A percentile compares a stretch with the other conserved stretches of the same genome.
These are phyloP conservation scores for Phlebiopsis flavidoalba DNA, from an alignment of 768 basidiomycete species.

Conservation along the genomic window DNA sequence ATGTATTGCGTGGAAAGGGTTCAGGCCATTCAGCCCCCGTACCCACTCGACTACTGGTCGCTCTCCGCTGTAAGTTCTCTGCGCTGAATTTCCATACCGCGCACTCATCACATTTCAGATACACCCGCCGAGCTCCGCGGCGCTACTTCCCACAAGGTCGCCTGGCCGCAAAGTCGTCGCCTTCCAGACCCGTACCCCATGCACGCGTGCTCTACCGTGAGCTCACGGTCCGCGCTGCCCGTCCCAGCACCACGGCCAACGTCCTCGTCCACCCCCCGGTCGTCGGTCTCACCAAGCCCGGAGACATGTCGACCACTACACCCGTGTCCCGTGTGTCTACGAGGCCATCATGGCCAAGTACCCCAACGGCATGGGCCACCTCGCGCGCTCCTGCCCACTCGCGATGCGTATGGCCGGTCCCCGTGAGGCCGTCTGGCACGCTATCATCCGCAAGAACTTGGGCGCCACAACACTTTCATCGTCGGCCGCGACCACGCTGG, in stretches of 20 bases:
- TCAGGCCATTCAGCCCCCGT: slow-evolving; percentile 84
- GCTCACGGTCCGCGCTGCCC: slow-evolving; percentile 89
- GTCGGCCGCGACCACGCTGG: slow-evolving; percentile 94
- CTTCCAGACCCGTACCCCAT: slow-evolving; percentile 98
- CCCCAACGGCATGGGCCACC: slow-evolving; percentile 97
- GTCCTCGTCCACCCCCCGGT: slow-evolving; percentile 98
- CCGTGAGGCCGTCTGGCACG: slow-evolving; percentile 97
- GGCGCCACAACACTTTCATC: slow-evolving; percentile 97
- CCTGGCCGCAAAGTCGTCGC: slow-evolving; percentile 96
- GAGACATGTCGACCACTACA: slow-evolving; percentile 90
- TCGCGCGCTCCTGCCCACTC: slow-evolving; percentile 91
- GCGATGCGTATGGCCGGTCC: slow-evolving; percentile 99
- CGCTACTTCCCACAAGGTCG: slow-evolving; percentile 91
- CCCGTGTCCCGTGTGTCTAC: slow-evolving; percentile 94
- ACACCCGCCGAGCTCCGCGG: slow-evolving; percentile 91
- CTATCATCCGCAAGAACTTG: slow-evolving; percentile 98
- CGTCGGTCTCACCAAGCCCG: slow-evolving; percentile 96
- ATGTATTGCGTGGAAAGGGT: slow-evolving; percentile 92
- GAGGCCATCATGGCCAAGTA: slow-evolving; percentile 98
- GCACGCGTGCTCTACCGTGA: slow-evolving; percentile 99
- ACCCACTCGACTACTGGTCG: slow-evolving; percentile 94
- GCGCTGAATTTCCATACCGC: not conserved
- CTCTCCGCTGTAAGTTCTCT: slow-evolving; percentile 71
- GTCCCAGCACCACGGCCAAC: slow-evolving; percentile 91
- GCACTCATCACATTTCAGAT: slow-evolving; percentile 37